Evolutionary conservation across 108 stramenopile species (phyloP).

Genomic region (Fragilaria crotonensis): DNA sequence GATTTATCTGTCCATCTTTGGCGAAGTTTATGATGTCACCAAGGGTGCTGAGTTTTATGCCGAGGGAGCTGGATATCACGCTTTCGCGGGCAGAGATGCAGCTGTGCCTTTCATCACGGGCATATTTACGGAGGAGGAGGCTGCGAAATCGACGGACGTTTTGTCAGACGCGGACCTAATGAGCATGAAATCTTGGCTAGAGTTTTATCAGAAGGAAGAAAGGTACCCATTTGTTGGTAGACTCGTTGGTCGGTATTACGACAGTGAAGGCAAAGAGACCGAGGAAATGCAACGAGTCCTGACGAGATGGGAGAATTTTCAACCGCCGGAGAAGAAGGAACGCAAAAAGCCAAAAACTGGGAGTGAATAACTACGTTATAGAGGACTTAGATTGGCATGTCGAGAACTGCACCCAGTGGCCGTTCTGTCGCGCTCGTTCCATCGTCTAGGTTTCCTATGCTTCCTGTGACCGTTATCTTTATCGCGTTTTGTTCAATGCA

Average conservation of each 20-base stretch:
- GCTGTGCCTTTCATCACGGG: conserved; percentile 43
- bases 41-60: conserved; percentile 52
- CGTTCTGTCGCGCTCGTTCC: conserved; percentile 2
- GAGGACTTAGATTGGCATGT: too few species aligned
- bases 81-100: conserved; percentile 39
- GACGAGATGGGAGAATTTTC: not conserved
- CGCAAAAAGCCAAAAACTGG: conserved; percentile 1
- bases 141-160: conserved; percentile 32
- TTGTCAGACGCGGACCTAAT: conserved; percentile 30
- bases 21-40: conserved; percentile 78
- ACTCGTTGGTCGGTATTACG: conserved; percentile 41
- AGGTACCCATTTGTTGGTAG: conserved; percentile 48
- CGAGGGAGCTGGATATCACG: conserved; percentile 32
- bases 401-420: too few species aligned
- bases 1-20: conserved; percentile 66
- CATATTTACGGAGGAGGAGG: conserved; percentile 55
- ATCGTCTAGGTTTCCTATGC: not conserved
- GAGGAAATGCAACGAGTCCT: conserved; percentile 6
- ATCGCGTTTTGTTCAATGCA: conserved; percentile 12
- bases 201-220: conserved; percentile 54
- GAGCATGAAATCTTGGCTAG: conserved; percentile 23
- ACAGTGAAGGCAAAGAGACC: conserved; percentile 36
- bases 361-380: too few species aligned
- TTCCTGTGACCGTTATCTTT: conserved; percentile 17
- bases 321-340: not conserved